Evolutionary conservation across 805 yeast genomes (phyloP).

Genomic region (Candida patagonica): DNA sequence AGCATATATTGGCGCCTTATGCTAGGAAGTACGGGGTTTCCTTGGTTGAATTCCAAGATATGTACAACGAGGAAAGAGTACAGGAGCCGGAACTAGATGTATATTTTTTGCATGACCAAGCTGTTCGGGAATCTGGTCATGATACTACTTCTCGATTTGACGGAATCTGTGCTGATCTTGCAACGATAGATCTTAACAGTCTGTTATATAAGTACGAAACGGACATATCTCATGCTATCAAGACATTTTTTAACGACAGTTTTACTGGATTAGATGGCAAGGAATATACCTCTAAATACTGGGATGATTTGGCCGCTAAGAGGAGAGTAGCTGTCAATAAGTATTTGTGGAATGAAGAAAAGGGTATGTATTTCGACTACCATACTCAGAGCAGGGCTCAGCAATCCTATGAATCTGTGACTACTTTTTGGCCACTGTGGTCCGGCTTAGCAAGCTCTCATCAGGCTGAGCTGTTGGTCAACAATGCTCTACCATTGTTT

Average conservation of each 20-base stretch:
- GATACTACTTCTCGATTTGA: constrained; percentile 88
- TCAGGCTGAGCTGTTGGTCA: constrained; percentile 59
- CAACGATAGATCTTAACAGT: constrained; percentile 83
- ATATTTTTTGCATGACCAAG: constrained; percentile 85
- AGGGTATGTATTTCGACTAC: constrained; percentile 77
- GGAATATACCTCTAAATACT: constrained; percentile 40
- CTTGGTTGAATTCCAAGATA: constrained; percentile 53
- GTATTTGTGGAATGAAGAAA: constrained; percentile 76
- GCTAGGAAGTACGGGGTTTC: constrained; percentile 50
- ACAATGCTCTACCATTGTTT: constrained; percentile 51
- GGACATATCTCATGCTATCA: constrained; percentile 65
- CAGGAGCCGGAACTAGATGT: constrained; percentile 77
- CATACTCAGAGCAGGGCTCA: constrained; percentile 49
- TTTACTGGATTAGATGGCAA: constrained; percentile 33
- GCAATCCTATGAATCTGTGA: constrained; percentile 71
- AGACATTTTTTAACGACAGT: constrained; percentile 43
- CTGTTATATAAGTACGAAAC: constrained; percentile 80
- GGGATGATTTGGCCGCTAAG: constrained; percentile 49
- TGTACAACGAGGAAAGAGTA: constrained; percentile 59
- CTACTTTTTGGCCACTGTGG: constrained; percentile 91
- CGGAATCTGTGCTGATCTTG: constrained; percentile 80
- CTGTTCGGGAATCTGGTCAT: constrained; percentile 93
- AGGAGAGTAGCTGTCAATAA: constrained; percentile 51
- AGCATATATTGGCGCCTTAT: constrained; percentile 57
- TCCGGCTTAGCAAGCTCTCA: constrained; percentile 55